Base-by-base conservation (phyloP, 2,329 filamentous ascomycete species). In the Diaporthe humulicola region DNA sequence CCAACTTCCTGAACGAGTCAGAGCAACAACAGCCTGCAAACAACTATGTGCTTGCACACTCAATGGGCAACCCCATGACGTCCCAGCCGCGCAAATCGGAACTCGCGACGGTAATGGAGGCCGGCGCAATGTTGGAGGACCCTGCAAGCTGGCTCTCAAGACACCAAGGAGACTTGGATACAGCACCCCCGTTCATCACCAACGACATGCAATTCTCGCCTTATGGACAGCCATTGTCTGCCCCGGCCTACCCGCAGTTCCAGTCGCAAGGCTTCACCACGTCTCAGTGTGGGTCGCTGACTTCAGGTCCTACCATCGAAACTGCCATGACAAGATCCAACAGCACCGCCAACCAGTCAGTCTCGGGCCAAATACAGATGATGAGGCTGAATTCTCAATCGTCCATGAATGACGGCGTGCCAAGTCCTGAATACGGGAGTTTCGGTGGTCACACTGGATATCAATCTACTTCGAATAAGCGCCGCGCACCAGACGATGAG, bases 211-310 rank as follows among this genome's bases (percentile, higher is more conserved):
- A 70, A 14, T 45, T 42, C 50, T 64, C 57, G 33, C 33, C 57
- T 6, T 70, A 74, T 12, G 69, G 76, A 1, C 40, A 64, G 33
- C 64, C 76, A 6, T 42, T 77, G 4, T 73, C 79, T 6, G 64
- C 76, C 14, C 73, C 74, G 6, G 71, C 50, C 3, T 74, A 74
- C 28, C 22, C 73, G 56, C 33, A 77, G 40, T 79, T 71, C 58
- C 64, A 58, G 15, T 19, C 73, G 7, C 70, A 71, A 19, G 42
- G 81, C 50, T 79, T 80, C 3, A 74, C 83, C 5, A 80, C 82
- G 1, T 86, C 86, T 1, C 79, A 80, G 4, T 87, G 84, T 69
- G 86, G 86, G 1, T 87, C 86, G 0, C 82, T 87, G 81, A 82
- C 84, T 38, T 87, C 86, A 4, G 84, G 82, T 0, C 82, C 83